phyloP scores from a whole-genome alignment of 1,284 basidiomycete genomes.

The Fomitopsis betulina region DNA sequence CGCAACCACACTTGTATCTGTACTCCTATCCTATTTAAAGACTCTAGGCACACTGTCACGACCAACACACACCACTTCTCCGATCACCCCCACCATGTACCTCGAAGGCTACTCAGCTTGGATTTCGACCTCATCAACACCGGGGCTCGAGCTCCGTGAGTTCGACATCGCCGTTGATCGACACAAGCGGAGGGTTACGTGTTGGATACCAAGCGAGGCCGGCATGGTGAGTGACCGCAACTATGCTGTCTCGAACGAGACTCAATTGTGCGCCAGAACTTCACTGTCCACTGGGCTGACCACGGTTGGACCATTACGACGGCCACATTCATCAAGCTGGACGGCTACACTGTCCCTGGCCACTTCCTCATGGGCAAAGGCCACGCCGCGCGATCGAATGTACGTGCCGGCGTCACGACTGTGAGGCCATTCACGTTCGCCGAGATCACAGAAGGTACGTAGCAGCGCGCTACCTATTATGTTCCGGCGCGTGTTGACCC shows the following conservation, averaged over 20 bases:
- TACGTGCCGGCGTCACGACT: conserved; percentile 38
- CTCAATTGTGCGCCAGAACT: conserved; percentile 32
- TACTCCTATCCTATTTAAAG: conserved; percentile 4
- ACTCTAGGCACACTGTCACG: not conserved
- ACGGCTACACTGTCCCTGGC: conserved; percentile 55
- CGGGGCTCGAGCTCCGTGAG: conserved; percentile 44
- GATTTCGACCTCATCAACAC: conserved; percentile 52
- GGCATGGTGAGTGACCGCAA: conserved; percentile 39
- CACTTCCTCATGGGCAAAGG: conserved; percentile 55
- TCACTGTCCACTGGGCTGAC: conserved; percentile 59
- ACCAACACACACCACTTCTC: not conserved
- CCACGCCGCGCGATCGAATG: conserved; percentile 38
- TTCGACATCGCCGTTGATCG: conserved; percentile 45
- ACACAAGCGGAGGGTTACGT: conserved; percentile 42
- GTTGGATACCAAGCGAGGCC: conserved; percentile 58
- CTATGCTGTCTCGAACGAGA: conserved; percentile 1
- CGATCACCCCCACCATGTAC: conserved; percentile 34
- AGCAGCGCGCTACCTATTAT: not conserved
- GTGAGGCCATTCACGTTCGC: conserved; percentile 58
- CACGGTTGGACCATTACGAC: conserved; percentile 46
- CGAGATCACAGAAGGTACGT: conserved; percentile 29
- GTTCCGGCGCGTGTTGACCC: not conserved
- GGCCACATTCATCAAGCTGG: conserved; percentile 53
- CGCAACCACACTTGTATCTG: not conserved
- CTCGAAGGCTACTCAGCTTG: conserved; percentile 62